Evolutionary conservation across 2,329 filamentous ascomycete genomes (phyloP), one percentile per base, ranked within the genome.

Genomic region (Claviceps lovelessii): DNA sequence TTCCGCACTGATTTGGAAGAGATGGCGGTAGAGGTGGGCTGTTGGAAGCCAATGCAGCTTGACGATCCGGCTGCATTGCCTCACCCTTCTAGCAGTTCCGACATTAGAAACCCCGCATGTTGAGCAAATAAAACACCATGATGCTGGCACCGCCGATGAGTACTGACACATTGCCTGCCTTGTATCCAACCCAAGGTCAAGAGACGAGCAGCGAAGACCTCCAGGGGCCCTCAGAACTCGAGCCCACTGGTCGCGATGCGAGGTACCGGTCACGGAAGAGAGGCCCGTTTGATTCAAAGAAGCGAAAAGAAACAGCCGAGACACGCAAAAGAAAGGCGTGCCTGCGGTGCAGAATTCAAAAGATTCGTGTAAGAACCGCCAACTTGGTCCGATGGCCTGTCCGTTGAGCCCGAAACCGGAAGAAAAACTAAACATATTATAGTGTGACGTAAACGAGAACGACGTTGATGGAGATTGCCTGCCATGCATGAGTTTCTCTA

Each of bases 301-400:
- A 61, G 17, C 63, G 68, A 5, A 58, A 62, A n/a, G 62, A 67
- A 49, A 71, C 69, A 0, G 64, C 65, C 29, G 62, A 64, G 15
- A 72, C 70, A 1, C 65, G 71, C 13, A 63, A 59, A 11, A 59
- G 64, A 19, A 68, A 67, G 33, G 73, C 73, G 0, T 76, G 74
- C 51, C 61, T 75, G 17, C 67, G 73, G 13, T 76, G 73, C 58
- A 68, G 70, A 39, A 70, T 70, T 55, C 73, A 76, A 58, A 71
- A 71, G 23, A 46, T 73, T 51, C 66, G 68, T 28, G 74, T 75
- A 67, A 59, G 72, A 65, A 49, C 37, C 9, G 52, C 41, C 31
- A 33, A 33, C 23, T 23, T 23, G 23, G 5, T 33, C 31, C 31
- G 9, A 42, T 42, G 15, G 15, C 41, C 5, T n/a, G 41, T 23